Evolutionary conservation across 257 asterid species (phyloP), one percentile per base, ranked within the genome.

Genomic region (Cinchona pubescens): DNA sequence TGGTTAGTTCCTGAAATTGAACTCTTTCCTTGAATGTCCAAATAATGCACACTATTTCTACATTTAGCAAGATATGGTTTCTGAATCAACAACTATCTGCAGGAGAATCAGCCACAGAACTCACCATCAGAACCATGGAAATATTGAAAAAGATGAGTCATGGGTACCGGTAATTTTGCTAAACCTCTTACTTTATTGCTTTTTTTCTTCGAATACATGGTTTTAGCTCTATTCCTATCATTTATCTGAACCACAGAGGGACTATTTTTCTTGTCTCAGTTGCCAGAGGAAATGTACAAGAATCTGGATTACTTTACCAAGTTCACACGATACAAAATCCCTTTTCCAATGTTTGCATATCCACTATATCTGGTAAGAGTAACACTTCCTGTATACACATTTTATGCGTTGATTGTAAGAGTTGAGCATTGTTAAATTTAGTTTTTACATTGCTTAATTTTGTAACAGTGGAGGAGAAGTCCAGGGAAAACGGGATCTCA

Each of bases 401-500:
- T n/a, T n/a, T n/a, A n/a, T n/a, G n/a, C n/a, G n/a, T n/a, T n/a
- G n/a, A n/a, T n/a, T n/a, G n/a, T n/a, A n/a, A n/a, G n/a, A n/a
- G n/a, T n/a, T n/a, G n/a, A n/a, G n/a, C n/a, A n/a, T n/a, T n/a
- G n/a, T n/a, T n/a, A n/a, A n/a, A n/a, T n/a, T n/a, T n/a, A n/a
- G n/a, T n/a, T n/a, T n/a, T n/a, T n/a, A n/a, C n/a, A n/a, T n/a
- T n/a, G n/a, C n/a, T n/a, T n/a, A n/a, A n/a, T 18, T 58, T 45
- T 48, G 46, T 46, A 61, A 19, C 87, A 93, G 98, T 86, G 96
- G 89, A 80, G 78, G 14, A 86, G 97, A 81, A 89, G 95, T 74
- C 97, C 98, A 3, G 98, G 98, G 13, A 94, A 94, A 78, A 85
- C 67, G 32, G 98, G 98, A 19, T 94, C 98, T 21, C 98, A 94